Base-by-base conservation (phyloP, 345 rosid genomes). In the Anastatica hierochuntica region DNA sequence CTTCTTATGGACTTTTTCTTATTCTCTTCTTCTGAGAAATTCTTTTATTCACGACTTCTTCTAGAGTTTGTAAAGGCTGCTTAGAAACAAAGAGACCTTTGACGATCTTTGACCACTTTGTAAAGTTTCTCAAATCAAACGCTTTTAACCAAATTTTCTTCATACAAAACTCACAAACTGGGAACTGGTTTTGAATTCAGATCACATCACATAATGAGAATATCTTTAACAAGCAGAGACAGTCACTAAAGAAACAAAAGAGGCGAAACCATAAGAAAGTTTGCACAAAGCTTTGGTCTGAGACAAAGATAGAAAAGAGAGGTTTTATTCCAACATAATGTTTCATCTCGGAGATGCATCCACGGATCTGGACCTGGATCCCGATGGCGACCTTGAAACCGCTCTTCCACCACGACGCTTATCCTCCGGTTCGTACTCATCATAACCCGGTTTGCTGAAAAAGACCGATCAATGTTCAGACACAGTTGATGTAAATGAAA, bases 281-380 rank as follows among this genome's bases (percentile, higher is more conserved):
- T 56, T 34, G 38, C 51, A 42, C 18, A 35, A 3, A 26, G 59
- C 43, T 14, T 40, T 41, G 20, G 46, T 41, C 39, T 48, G 20
- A 16, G 43, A 40, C 8, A 55, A 6, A 29, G 33, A 29, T 4
- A 24, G 27, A 7, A 24, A 2, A 29, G 5, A 14, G 16, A n/a
- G 5, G 30, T 6, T 13, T 10, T 23, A 46, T 64, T 10, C 4
- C 26, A n/a, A 8, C 26, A 20, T 3, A n/a, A 8, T 18, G 60
- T 21, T 34, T 33, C 55, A 74, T 64, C 77, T 66, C 14, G 81
- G 75, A 14, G 79, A 77, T 50, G 62, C 20, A 44, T 87, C 88
- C 23, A 78, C 90, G 8, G 90, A 84, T 63, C 88, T 69, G n/a
- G 96, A 84, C 49, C 94, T 66, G 14, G 94, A 84, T 27, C 88